Evolutionary conservation across 495 filamentous ascomycete genomes (phyloP).

Genomic region (Penicillium odoratum): DNA sequence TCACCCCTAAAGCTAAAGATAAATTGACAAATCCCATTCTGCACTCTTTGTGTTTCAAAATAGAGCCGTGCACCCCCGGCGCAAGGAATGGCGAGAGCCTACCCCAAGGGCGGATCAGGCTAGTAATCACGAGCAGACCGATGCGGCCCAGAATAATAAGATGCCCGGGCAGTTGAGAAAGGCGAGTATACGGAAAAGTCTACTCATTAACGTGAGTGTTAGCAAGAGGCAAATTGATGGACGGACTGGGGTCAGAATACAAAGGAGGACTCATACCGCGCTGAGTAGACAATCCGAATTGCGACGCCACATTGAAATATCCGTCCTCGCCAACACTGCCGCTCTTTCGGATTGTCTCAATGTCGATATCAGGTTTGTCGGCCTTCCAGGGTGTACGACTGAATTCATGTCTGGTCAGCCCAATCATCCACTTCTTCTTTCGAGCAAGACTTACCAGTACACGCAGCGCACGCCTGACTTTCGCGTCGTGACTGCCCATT

Average conservation of each 20-base stretch:
- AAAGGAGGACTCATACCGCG: conserved; percentile 49
- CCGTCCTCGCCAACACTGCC: conserved; percentile 52
- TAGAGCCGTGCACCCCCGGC: not conserved
- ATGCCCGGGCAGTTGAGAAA: conserved; percentile 36
- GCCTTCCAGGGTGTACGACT: conserved; percentile 63
- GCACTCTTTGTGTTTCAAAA: not conserved
- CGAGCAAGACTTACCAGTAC: conserved; percentile 49
- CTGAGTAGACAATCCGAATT: conserved; percentile 58
- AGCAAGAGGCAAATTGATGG: not conserved
- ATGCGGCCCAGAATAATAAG: conserved; percentile 24
- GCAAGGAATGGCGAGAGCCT: not conserved
- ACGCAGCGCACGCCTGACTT: conserved; percentile 62
- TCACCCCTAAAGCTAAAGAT: not conserved
- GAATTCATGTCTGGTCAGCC: not conserved
- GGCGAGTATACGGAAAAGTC: conserved; percentile 48
- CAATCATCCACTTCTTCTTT: not conserved
- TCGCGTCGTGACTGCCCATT: conserved; percentile 62
- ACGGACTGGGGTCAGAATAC: conserved; percentile 17
- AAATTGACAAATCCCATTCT: not conserved
- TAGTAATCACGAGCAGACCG: not conserved
- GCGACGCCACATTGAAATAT: conserved; percentile 64
- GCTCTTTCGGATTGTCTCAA: conserved; percentile 38
- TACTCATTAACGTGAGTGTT: conserved; percentile 11
- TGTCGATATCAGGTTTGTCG: conserved; percentile 46
- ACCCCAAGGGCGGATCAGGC: not conserved